These are phyloP conservation scores for Phytophthora chlamydospora DNA, from an alignment of 352 stramenopile species.

Conservation along the genomic window DNA sequence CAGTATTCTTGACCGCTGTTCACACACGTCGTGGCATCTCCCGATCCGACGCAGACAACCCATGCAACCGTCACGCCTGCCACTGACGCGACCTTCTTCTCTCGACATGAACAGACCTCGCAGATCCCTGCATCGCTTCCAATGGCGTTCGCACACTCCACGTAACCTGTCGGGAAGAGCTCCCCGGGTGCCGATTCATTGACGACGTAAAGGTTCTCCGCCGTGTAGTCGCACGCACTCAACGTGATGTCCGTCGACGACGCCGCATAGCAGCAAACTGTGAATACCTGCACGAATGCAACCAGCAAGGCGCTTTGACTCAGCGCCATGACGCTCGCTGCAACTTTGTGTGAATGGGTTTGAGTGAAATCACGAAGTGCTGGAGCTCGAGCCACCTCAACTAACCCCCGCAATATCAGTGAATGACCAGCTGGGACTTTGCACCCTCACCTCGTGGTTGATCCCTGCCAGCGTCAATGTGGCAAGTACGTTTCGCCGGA, in stretches of 20 bases:
- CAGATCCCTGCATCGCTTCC: conserved; percentile 20
- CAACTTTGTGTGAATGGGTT: conserved; percentile 12
- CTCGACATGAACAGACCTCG: conserved; percentile 42
- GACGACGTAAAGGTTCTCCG: conserved; percentile 41
- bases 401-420: conserved; percentile 13
- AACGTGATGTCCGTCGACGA: conserved; percentile 16
- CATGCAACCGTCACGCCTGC: conserved; percentile 27
- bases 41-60: conserved; percentile 36
- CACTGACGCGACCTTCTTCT: conserved; percentile 33
- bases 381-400: conserved; percentile 3
- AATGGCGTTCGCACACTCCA: conserved; percentile 34
- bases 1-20: conserved; percentile 26
- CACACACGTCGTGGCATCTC: conserved; percentile 22
- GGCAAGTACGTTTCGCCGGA: conserved; percentile 20
- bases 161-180: conserved; percentile 40
- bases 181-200: conserved; percentile 26
- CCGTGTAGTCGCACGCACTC: conserved; percentile 28
- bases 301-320: conserved; percentile 6
- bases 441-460: conserved; percentile 31
- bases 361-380: conserved; percentile 20
- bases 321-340: conserved; percentile 13
- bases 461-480: conserved; percentile 15
- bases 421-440: conserved; percentile 19
- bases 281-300: conserved; percentile 14
- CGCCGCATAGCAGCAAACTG: conserved; percentile 11